These are phyloP conservation scores for Rhizopogon vulgaris DNA, from an alignment of 768 basidiomycete species.

Conservation along the genomic window DNA sequence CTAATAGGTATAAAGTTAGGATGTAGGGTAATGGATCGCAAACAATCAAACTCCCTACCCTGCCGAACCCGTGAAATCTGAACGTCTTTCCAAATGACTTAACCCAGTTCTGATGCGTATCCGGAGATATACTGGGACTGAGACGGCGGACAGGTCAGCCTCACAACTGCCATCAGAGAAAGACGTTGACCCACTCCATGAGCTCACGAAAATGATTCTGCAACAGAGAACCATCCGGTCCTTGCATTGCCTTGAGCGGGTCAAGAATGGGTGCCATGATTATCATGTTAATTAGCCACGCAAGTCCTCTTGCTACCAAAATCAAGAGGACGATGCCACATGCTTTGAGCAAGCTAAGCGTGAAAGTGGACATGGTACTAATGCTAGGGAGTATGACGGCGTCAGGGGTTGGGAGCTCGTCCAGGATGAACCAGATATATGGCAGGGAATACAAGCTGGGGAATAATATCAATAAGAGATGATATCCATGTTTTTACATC, in stretches of 20 bases:
- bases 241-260: constrained; percentile 42
- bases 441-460: not conserved
- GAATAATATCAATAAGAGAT: not conserved
- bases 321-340: constrained; percentile 23
- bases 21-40: not conserved
- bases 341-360: constrained; percentile 18
- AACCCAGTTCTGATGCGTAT: constrained; percentile 39
- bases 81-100: constrained; percentile 44
- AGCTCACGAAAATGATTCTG: constrained; percentile 40
- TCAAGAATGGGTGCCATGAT: constrained; percentile 40
- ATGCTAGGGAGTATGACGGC: not conserved
- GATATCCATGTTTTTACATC: not conserved
- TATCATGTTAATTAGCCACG: constrained; percentile 39
- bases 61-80: constrained; percentile 50
- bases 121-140: constrained; percentile 38
- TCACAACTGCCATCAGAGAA: not conserved
- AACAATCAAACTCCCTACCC: constrained; percentile 21
- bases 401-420: not conserved
- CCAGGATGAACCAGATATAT: not conserved
- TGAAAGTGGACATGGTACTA: not conserved
- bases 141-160: not conserved
- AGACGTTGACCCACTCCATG: constrained; percentile 34
- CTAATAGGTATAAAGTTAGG: constrained; percentile 17
- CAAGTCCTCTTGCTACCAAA: constrained; percentile 28
- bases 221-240: constrained; percentile 36